Evolutionary conservation across 192 early-diverging fungal genomes (phyloP).

Genomic region (Coemansia sp.): DNA sequence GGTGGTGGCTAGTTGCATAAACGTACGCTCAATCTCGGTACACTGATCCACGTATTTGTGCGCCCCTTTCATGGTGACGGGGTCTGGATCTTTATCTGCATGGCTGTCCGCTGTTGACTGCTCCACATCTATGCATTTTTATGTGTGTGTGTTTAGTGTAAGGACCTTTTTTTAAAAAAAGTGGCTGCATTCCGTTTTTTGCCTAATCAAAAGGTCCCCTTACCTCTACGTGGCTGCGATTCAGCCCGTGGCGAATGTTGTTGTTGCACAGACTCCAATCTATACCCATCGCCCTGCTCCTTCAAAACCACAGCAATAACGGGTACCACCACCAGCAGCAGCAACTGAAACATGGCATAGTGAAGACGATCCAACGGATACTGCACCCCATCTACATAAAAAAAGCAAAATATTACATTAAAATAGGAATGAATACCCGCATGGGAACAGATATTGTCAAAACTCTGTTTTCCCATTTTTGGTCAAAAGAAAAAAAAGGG

Average conservation of each 20-base stretch:
- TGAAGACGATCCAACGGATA: constrained; percentile 49
- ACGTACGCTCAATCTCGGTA: constrained; percentile 25
- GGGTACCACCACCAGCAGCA: constrained; percentile 23
- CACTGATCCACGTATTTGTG: constrained; percentile 34
- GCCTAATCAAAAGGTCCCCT: background rate
- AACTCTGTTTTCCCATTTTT: background rate
- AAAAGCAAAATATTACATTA: background rate
- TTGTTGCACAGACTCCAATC: background rate
- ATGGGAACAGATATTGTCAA: too few species aligned
- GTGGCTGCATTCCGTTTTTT: too few species aligned
- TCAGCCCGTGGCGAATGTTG: background rate
- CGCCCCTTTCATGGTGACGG: background rate
- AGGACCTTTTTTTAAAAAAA: background rate
- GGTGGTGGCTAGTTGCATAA: constrained; percentile 23
- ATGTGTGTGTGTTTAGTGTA: background rate
- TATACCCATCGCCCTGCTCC: background rate
- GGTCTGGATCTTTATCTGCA: background rate
- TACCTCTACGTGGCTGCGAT: background rate
- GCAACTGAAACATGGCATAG: constrained; percentile 41
- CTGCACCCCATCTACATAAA: constrained; percentile 27
- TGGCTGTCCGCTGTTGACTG: background rate
- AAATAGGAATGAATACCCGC: too few species aligned
- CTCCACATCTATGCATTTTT: background rate
- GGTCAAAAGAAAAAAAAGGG: background rate
- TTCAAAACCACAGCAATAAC: background rate